Evolutionary conservation across 805 yeast species (phyloP), one percentile per base, ranked within the genome.

Genomic region (Yarrowia sp.): DNA sequence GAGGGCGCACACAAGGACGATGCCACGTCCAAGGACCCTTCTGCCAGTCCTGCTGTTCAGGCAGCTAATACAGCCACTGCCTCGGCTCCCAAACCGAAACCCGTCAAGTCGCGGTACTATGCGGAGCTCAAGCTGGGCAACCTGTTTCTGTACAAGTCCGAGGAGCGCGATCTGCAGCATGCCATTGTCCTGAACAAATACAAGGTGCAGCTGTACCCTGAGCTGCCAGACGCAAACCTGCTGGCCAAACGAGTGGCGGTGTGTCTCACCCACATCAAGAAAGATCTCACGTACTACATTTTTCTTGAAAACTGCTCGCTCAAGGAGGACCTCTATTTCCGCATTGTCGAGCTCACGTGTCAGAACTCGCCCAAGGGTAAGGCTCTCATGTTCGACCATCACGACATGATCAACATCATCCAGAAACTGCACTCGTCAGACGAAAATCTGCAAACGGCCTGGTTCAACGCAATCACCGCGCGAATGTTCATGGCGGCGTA

Each of bases 241-340:
- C 95, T 92, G 76, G 86, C 94, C 15, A 90, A 90, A 72, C 85
- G 87, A 72, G 84, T 91, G 38, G 91, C 97, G 19, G 87, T 95
- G 60, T 89, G 94, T 61, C 79, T 94, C 13, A 77, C 90, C 68
- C 87, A 73, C 81, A 81, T 72, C 70, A 80, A 73, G 13, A 70
- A 65, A 8, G 74, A 72, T 15, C 24, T 43, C 13, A 40, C 39
- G 6, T 52, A 64, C 42, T 64, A 39, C 43, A 64, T 64, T 12
- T 64, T 64, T 33, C 24, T 64, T 33, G 96, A 92, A 72, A 83
- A 86, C 60, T 91, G 92, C 71, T 83, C 83, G 68, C 92, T 89
- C 56, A 94, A 94, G 74, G 99, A 95, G 76, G 97, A 94, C 75
- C 88, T 97, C 90, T 95, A 94, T 75, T 92, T 92, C 77, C 87